Base-by-base conservation (phyloP, 768 basidiomycete species). In the Mycena rosella region DNA sequence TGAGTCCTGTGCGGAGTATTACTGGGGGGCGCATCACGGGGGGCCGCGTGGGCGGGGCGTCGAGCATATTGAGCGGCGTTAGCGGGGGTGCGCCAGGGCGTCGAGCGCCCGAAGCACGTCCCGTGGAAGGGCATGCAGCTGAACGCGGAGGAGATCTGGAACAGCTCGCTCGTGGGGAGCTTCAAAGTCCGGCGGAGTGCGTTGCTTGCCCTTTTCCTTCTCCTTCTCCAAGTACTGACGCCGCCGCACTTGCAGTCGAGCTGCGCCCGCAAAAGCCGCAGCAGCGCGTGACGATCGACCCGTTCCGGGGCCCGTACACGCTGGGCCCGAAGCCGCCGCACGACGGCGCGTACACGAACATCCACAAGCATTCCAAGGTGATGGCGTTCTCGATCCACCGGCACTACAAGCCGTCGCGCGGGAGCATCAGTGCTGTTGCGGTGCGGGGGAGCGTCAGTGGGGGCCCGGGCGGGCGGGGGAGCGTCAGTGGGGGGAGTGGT, bases 311-410 rank as follows among this genome's bases (percentile, higher is more conserved):
- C 68, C 84, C 84, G 0, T 86, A 80, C 66, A 77, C 80, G n/a
- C 77, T 76, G 34, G 79, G 64, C 18, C 63, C 64, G 11, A 76
- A 42, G 72, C 74, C 51, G 71, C 78, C 76, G 8, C 79, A 77
- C 34, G 84, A 83, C 36, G 90, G 91, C 1, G 92, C 93, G 0
- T 81, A 83, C 26, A 84, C 87, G 36, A 89, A 91, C 60, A 88
- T 95, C 34, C 94, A 95, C 78, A 93, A 92, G 71, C 94, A 95
- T 74, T 93, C 94, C 1, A 88, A 91, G 60, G 91, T 91, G 5
- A 79, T 87, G 32, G 94, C 92, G 0, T 94, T 94, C 78, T 94
- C 93, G 0, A 87, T 95, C 53, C 90, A 91, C 77, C 87, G 94
- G 51, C 86, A 87, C 61, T 88, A 91, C 60, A 77, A 75, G 34